Percentiles rank a stretch among this genome's conserved stretches.
Evolutionary conservation across 2,329 filamentous ascomycete species (phyloP).

Genomic region (Cryphonectria japonica): DNA sequence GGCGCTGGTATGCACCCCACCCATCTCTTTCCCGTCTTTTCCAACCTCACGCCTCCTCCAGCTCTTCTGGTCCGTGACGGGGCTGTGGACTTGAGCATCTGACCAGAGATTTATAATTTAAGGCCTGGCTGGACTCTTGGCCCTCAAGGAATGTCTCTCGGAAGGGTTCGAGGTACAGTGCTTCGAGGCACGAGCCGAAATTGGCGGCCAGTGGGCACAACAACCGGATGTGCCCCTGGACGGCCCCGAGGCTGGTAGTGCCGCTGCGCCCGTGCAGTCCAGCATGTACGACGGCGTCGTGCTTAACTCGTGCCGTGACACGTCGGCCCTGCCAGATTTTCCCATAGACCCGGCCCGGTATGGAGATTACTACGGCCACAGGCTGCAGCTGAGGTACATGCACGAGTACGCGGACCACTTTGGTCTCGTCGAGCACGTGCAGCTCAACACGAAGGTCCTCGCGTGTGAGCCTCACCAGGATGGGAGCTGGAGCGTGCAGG

Average conservation of each 20-base stretch:
- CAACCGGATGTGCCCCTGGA: slow-evolving; percentile 35
- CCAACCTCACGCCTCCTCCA: background rate
- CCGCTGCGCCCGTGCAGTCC: slow-evolving; percentile 32
- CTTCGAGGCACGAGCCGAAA: slow-evolving; percentile 40
- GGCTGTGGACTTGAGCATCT: background rate
- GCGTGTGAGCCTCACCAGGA: slow-evolving; percentile 36
- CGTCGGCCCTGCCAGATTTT: slow-evolving; percentile 45
- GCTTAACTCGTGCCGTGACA: slow-evolving; percentile 44
- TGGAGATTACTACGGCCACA: slow-evolving; percentile 43
- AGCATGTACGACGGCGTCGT: slow-evolving; percentile 42
- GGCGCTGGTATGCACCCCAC: slow-evolving; percentile 15
- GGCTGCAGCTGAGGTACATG: slow-evolving; percentile 40
- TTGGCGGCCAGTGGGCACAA: slow-evolving; percentile 47
- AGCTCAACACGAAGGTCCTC: slow-evolving; percentile 39
- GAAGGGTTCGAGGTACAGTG: slow-evolving; percentile 40
- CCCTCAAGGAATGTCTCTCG: slow-evolving; percentile 45
- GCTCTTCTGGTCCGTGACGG: background rate
- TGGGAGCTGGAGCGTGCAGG: slow-evolving; percentile 38
- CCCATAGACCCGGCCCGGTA: slow-evolving; percentile 44
- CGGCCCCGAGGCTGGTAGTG: slow-evolving; percentile 22
- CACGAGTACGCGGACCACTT: slow-evolving; percentile 44
- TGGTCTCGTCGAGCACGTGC: slow-evolving; percentile 40
- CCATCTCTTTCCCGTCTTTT: background rate
- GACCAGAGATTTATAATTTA: no score
- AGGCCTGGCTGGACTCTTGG: slow-evolving; percentile 42